These are phyloP conservation scores for Cercospora beticola DNA, from an alignment of 2,329 filamentous ascomycete genomes.

Conservation along the genomic window DNA sequence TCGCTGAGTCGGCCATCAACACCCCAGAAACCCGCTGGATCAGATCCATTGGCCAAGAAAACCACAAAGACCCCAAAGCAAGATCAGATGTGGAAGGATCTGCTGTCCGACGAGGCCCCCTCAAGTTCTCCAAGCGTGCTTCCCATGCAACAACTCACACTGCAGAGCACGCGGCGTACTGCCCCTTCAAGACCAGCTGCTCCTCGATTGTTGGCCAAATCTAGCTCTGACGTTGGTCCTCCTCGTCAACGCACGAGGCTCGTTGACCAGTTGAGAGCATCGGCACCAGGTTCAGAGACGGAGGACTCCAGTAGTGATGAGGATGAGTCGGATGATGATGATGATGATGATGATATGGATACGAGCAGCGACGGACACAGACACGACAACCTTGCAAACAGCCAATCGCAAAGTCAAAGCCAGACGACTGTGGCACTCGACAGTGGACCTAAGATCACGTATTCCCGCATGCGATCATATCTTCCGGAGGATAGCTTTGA, in stretches of 20 bases:
- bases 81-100: constrained; percentile 33
- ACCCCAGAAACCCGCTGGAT: constrained; percentile 18
- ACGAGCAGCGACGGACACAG: constrained; percentile 17
- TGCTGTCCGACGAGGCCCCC: constrained; percentile 27
- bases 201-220: constrained; percentile 22
- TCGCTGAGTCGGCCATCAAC: constrained; percentile 26
- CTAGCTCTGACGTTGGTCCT: constrained; percentile 30
- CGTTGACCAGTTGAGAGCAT: constrained; percentile 38
- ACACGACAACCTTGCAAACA: not conserved
- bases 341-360: constrained; percentile 23
- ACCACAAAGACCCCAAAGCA: constrained; percentile 35
- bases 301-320: constrained; percentile 24
- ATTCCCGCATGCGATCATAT: constrained; percentile 58
- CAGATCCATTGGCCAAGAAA: constrained; percentile 18
- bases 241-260: constrained; percentile 29
- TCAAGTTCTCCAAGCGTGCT: constrained; percentile 30
- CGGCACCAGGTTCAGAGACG: constrained; percentile 27
- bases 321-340: constrained; percentile 20
- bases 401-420: constrained; percentile 20
- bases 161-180: constrained; percentile 21
- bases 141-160: constrained; percentile 27
- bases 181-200: not conserved
- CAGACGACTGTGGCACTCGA: constrained; percentile 16
- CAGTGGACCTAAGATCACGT: constrained; percentile 54
- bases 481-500: constrained; percentile 54